Percentiles rank a stretch among this genome's conserved stretches.
Evolutionary conservation across 2,329 filamentous ascomycete species (phyloP).

Genomic region (Trichoderma koningii): DNA sequence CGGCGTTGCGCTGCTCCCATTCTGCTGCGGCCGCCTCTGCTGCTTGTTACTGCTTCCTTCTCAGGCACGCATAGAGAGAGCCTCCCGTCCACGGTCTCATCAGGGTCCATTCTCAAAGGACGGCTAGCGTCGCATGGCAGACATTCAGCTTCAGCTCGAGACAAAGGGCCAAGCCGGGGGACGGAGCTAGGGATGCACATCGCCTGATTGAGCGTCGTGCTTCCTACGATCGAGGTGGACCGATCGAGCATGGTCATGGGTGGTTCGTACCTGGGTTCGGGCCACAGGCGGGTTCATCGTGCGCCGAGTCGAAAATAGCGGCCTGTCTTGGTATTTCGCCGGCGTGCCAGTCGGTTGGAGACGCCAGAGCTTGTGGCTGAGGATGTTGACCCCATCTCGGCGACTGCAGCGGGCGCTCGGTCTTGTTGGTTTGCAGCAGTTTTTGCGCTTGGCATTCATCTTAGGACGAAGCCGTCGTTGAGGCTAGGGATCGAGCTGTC

Average conservation of each 20-base stretch:
- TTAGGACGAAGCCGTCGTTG: slow-evolving; percentile 2
- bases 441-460: neutral
- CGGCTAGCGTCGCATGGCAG: slow-evolving; percentile 16
- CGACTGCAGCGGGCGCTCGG: slow-evolving; percentile 7
- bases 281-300: neutral
- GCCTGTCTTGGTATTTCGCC: neutral
- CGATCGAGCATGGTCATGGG: slow-evolving; percentile 19
- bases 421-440: neutral
- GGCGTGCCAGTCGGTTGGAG: slow-evolving; percentile 5
- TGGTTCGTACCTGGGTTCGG: neutral
- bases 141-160: slow-evolving; percentile 13
- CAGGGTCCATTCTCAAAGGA: neutral
- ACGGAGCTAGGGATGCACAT: slow-evolving; percentile 17
- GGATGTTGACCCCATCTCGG: neutral
- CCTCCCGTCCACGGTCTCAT: neutral
- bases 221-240: slow-evolving; percentile 22
- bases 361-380: neutral
- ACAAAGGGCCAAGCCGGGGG: slow-evolving; percentile 18
- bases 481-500: neutral
- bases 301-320: neutral
- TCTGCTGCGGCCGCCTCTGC: neutral
- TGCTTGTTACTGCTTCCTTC: too few relatives aligned
- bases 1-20: too few relatives aligned
- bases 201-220: slow-evolving; percentile 17
- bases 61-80: too few relatives aligned